Evolutionary conservation across 305 asterid genomes (phyloP).

Genomic region (Vinca major): DNA sequence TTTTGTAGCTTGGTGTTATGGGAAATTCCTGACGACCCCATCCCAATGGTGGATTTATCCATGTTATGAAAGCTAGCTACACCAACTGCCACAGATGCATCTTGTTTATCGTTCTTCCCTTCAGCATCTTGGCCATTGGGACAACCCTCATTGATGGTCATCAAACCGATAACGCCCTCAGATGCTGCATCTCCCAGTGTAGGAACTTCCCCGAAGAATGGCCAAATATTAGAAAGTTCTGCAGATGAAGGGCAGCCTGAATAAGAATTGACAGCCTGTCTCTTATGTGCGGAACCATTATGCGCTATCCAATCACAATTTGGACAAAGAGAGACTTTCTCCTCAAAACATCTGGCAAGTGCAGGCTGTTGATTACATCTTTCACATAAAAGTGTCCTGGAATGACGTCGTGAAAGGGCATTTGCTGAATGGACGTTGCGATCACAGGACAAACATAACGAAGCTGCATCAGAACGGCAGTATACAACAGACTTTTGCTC

Average conservation of each 20-base stretch:
- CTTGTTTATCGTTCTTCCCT: conserved; percentile 29
- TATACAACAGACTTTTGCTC: conserved; percentile 68
- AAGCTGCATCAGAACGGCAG: conserved; percentile 76
- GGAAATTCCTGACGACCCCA: conserved; percentile 28
- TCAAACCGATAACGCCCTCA: conserved; percentile 29
- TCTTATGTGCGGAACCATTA: conserved; percentile 38
- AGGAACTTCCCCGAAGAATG: conserved; percentile 51
- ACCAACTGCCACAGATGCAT: conserved; percentile 24
- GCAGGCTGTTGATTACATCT: conserved; percentile 67
- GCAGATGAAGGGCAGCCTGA: conserved; percentile 80
- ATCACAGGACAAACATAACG: conserved; percentile 74
- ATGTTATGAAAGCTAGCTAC: conserved; percentile 16
- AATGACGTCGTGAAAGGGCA: conserved; percentile 75
- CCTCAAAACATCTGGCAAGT: conserved; percentile 56
- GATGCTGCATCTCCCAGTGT: conserved; percentile 30
- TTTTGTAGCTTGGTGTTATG: conserved; percentile 16
- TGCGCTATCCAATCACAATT: conserved; percentile 63
- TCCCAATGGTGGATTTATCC: conserved; percentile 33
- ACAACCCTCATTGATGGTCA: conserved; percentile 32
- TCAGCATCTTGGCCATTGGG: conserved; percentile 26
- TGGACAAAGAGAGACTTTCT: conserved; percentile 75
- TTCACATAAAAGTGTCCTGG: conserved; percentile 75
- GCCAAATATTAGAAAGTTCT: conserved; percentile 72
- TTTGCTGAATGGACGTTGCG: conserved; percentile 79
- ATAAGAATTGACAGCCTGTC: conserved; percentile 58